These are phyloP conservation scores for Ceriops zippeliana DNA, from an alignment of 345 rosid species.

Conservation along the genomic window DNA sequence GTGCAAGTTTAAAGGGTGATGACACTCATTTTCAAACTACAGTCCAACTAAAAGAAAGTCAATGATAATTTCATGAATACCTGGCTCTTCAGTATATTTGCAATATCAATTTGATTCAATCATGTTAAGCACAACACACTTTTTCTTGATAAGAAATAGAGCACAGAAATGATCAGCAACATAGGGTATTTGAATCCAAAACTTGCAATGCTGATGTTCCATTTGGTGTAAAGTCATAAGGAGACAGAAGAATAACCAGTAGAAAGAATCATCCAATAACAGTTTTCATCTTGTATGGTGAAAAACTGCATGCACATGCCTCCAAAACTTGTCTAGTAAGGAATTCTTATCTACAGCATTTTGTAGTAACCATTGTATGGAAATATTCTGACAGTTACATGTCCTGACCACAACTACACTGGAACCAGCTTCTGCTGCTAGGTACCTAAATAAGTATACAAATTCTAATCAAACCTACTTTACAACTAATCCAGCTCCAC, in stretches of 20 bases:
- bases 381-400: slow-evolving; percentile 27
- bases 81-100: background rate
- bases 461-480: slow-evolving; percentile 43
- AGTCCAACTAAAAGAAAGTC: background rate
- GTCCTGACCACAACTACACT: slow-evolving; percentile 18
- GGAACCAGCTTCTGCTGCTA: slow-evolving; percentile 41
- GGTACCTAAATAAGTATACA: slow-evolving; percentile 39
- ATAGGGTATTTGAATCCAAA: background rate
- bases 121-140: background rate
- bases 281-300: slow-evolving; percentile 19
- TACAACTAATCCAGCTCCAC: slow-evolving; percentile 51
- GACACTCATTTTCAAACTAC: background rate
- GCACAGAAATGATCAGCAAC: background rate
- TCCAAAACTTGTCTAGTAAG: slow-evolving; percentile 35
- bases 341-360: slow-evolving; percentile 32
- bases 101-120: background rate
- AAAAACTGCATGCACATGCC: slow-evolving; percentile 38
- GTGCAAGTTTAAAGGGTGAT: background rate
- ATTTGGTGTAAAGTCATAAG: slow-evolving; percentile 12
- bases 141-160: background rate
- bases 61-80: background rate
- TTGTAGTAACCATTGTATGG: slow-evolving; percentile 26
- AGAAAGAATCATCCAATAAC: slow-evolving; percentile 39
- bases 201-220: background rate
- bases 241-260: slow-evolving; percentile 28